Conservation (phyloP, 106 monocot genomes). For the Dactylorhiza incarnata region DNA sequence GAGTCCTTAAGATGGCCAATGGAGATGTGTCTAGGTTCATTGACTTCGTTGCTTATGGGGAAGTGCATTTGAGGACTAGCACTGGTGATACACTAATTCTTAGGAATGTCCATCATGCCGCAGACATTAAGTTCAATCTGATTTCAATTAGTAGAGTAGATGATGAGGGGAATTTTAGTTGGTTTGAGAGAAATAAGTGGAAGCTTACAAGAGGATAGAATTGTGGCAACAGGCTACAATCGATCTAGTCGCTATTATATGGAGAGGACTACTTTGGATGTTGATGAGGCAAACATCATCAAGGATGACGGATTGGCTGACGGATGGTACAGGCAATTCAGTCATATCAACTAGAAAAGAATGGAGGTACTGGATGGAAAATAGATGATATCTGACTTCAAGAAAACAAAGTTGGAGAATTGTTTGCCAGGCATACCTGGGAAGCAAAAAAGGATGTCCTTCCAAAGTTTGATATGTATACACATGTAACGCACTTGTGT, state of each 20-base stretch:
- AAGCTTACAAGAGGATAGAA: no score
- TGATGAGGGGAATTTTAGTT: neutral
- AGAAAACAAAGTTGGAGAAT: no score
- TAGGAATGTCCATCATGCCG: no score
- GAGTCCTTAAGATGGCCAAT: constrained; percentile 9
- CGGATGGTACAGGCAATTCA: neutral
- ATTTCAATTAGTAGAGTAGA: neutral
- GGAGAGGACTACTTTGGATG: no score
- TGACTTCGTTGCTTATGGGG: constrained; percentile 8
- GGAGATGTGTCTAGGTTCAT: neutral
- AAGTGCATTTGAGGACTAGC: neutral
- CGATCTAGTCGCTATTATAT: no score
- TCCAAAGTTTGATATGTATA: no score
- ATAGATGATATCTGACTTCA: neutral
- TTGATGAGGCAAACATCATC: no score
- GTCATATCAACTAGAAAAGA: neutral
- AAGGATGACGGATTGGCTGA: neutral
- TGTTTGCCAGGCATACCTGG: no score
- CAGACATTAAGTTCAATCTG: neutral
- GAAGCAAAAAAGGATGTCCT: no score
- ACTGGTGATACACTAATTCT: constrained; percentile 6
- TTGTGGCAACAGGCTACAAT: no score
- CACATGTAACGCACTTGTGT: no score
- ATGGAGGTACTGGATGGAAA: neutral
- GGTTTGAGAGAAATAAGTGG: no score